Evolutionary conservation across 148 eudicot genomes (phyloP), one percentile per base, ranked within the genome.

Genomic region (Rhododendron vialii): DNA sequence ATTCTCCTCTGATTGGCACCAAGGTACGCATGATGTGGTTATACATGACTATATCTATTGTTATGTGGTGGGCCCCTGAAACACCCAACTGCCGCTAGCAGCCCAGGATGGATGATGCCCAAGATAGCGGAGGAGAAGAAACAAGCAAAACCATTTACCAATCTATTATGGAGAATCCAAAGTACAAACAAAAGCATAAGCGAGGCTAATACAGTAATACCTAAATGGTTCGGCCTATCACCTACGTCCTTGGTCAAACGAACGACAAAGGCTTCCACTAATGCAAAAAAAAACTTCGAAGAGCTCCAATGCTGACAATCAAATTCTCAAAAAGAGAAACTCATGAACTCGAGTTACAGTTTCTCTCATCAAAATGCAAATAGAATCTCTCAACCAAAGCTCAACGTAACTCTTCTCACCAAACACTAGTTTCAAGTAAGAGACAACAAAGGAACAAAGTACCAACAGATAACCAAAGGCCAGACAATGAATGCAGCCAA

Each of bases 1-100:
- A 92, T 84, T 95, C 99, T 30, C 99, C 99, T 13, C 88, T 93
- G 78, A 73, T 97, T 33, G 86, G 84, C 86, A 92, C 84, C 67
- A 97, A 95, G 99, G 99, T 97, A 92, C 45, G 33, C 45, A 67
- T 35, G 18, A 41, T 20, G 47, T 78, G 28, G 35, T 75, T 35
- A 12, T 81, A 30, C 18, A 30, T 30, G 76, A 30, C 18, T 71
- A 71, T 30, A 30, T 4, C 38, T 71, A 30, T 30, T 30, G 18
- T 71, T 30, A 8, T 13, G 76, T 1, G 7, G 18, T 69, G 6
- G 75, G 6, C 18, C 36, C 75, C 7, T 1, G 38, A 13, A 69
- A 13, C 5, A 30, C 36, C 18, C 6, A 28, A 28, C 75, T 69
- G 35, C 75, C 36, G 28, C 75, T n/a, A 65, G 30, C 26, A 65